Base-by-base conservation (phyloP, 2,329 filamentous ascomycete species). In the Stromatinia cepivora region DNA sequence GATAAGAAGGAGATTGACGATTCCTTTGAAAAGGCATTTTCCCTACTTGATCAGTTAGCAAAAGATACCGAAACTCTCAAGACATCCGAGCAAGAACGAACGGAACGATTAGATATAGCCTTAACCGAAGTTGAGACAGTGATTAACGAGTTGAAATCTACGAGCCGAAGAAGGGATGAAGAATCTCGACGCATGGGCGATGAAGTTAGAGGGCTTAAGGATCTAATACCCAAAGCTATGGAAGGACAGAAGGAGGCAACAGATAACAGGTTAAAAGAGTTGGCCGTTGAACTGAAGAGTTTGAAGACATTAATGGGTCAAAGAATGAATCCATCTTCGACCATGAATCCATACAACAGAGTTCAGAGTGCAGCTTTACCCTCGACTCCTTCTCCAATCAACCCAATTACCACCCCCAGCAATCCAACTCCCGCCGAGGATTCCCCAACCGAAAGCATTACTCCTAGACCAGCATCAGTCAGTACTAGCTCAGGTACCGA, bases 1-100 rank as follows among this genome's bases (percentile, higher is more conserved):
- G 95, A 99, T 80, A 99, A 99, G 81, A 88, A 92, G 72, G 88
- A 88, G 52, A 94, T 99, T 70, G 94, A 98, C 79, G 93, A 94
- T 73, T 91, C 94, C 70, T 99, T 99, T 80, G 92, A 95, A 75
- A 92, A 92, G 76, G 93, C 94, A 2, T 99, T 99, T 79, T 85
- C 90, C 25, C 86, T 98, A 20, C 89, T 99, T 15, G 95, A 99
- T 71, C 95, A 98, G 78, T 86, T 99, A 1, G 88, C 92, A 50
- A 92, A 92, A 75, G 96, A 99, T 79, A 99, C 95, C 0, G 89
- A 93, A 66, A 87, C 89, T 11, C 86, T 99, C 71, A 99, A 99
- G 81, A 85, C 88, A 6, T 90, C 94, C 0, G 95, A 99, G 82
- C 86, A 93, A 78, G 86, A 91, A 70, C 88, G 95, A 71, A 97